Evolutionary conservation across 192 early-diverging fungal genomes (phyloP).

Genomic region (Dissophora ornata): DNA sequence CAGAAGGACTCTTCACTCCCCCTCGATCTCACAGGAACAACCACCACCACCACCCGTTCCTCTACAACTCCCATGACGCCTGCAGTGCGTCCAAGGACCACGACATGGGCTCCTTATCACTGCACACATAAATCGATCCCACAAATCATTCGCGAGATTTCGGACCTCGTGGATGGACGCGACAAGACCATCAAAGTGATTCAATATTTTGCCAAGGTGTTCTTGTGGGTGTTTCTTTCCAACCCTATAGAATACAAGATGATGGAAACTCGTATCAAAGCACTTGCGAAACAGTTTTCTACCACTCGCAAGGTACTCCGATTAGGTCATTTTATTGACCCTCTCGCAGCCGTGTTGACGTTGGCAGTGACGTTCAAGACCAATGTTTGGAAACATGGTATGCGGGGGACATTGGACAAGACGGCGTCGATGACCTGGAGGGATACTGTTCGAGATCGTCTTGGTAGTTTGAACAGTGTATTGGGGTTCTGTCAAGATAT

Average conservation of each 20-base stretch:
- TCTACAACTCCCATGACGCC: too few relatives aligned
- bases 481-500: slow-evolving; percentile 75
- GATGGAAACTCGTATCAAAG: slow-evolving; percentile 34
- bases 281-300: slow-evolving; percentile 77
- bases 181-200: slow-evolving; percentile 85
- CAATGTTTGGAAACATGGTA: neutral
- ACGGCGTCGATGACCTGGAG: slow-evolving; percentile 6
- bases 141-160: slow-evolving; percentile 68
- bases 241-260: slow-evolving; percentile 31
- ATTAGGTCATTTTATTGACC: slow-evolving; percentile 76
- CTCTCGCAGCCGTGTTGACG: slow-evolving; percentile 66
- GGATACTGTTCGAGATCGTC: slow-evolving; percentile 17
- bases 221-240: slow-evolving; percentile 61
- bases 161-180: slow-evolving; percentile 81
- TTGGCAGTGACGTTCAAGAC: slow-evolving; percentile 12
- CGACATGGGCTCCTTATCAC: slow-evolving; percentile 21
- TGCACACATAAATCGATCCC: slow-evolving; percentile 21
- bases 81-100: neutral
- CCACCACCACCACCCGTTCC: neutral
- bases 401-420: slow-evolving; percentile 12
- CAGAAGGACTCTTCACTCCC: slow-evolving; percentile 1
- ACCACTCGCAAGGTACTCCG: slow-evolving; percentile 80
- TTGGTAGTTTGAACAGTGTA: slow-evolving; percentile 57
- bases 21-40: neutral
- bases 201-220: slow-evolving; percentile 82